Evolutionary conservation across 2,329 filamentous ascomycete species (phyloP).

Genomic region (Seiridium cupressi): DNA sequence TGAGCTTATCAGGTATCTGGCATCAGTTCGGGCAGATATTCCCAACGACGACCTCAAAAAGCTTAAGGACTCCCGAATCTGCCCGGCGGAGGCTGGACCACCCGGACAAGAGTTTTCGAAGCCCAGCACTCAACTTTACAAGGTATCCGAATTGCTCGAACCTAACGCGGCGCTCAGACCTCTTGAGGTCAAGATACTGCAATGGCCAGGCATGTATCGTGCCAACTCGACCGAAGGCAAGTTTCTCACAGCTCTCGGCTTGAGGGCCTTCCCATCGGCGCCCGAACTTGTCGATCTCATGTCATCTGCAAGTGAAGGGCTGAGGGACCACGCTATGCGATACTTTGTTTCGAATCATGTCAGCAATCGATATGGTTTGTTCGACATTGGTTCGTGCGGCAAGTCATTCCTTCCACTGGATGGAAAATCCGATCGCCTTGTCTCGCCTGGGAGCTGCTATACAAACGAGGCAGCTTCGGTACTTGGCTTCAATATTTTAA

Average conservation of each 20-base stretch:
- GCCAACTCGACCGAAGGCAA: constrained; percentile 67
- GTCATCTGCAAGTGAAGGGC: constrained; percentile 53
- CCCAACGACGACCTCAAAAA: constrained; percentile 77
- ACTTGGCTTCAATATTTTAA: constrained; percentile 78
- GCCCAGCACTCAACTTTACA: constrained; percentile 58
- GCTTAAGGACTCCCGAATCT: constrained; percentile 75
- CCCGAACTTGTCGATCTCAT: constrained; percentile 78
- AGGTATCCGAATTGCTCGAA: constrained; percentile 77
- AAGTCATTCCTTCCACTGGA: constrained; percentile 72
- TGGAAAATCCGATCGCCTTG: constrained; percentile 62
- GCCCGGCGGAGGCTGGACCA: constrained; percentile 70
- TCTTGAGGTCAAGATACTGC: constrained; percentile 72
- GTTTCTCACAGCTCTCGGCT: constrained; percentile 71
- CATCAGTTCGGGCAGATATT: constrained; percentile 87
- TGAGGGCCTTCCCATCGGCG: constrained; percentile 69
- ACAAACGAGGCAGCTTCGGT: constrained; percentile 74
- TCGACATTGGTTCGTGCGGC: constrained; percentile 53
- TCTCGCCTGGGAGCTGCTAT: constrained; percentile 75
- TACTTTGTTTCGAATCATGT: constrained; percentile 84
- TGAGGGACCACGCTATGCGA: constrained; percentile 69
- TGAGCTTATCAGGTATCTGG: constrained; percentile 90
- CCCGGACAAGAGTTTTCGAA: constrained; percentile 52
- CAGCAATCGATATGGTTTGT: constrained; percentile 70
- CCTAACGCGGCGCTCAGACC: constrained; percentile 69
- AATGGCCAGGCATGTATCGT: constrained; percentile 74